These are phyloP conservation scores for Castanea crenata DNA, from an alignment of 306 rosid genomes.

Conservation along the genomic window DNA sequence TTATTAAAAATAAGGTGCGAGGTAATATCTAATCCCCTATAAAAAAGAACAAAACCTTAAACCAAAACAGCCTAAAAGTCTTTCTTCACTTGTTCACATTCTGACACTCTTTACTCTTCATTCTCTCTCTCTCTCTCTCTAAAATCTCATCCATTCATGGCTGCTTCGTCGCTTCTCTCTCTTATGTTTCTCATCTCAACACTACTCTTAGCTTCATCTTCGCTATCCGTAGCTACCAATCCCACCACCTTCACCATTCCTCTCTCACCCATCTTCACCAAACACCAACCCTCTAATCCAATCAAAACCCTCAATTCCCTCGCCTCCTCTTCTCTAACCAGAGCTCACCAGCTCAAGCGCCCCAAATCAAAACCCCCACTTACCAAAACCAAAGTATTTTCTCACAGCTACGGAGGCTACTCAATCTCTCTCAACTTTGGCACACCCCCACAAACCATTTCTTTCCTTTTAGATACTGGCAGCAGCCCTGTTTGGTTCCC, in stretches of 20 bases:
- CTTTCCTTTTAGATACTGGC: constrained; percentile 77
- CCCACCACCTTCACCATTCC: constrained; percentile 45
- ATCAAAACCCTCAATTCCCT: constrained; percentile 39
- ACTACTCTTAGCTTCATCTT: constrained; percentile 24
- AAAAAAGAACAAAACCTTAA: too few species aligned
- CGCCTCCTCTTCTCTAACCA: constrained; percentile 54
- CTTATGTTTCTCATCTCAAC: background rate
- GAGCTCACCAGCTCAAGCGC: constrained; percentile 73
- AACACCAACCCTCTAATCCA: constrained; percentile 43
- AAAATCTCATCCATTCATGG: constrained; percentile 19
- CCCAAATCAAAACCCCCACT: constrained; percentile 19
- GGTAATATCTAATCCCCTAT: too few species aligned
- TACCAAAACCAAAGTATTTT: constrained; percentile 25
- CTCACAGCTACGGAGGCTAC: constrained; percentile 79
- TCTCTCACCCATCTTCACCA: constrained; percentile 35
- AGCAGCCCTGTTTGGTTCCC: constrained; percentile 96
- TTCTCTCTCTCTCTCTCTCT: too few species aligned
- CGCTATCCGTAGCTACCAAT: constrained; percentile 11
- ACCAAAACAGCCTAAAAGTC: too few species aligned
- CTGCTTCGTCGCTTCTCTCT: constrained; percentile 22
- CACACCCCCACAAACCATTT: constrained; percentile 60
- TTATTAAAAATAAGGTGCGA: too few species aligned
- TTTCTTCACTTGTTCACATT: background rate
- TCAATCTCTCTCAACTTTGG: constrained; percentile 69
- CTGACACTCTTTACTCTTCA: too few species aligned